Evolutionary conservation across 2,329 filamentous ascomycete genomes (phyloP).

Genomic region (Sporothrix protearum): DNA sequence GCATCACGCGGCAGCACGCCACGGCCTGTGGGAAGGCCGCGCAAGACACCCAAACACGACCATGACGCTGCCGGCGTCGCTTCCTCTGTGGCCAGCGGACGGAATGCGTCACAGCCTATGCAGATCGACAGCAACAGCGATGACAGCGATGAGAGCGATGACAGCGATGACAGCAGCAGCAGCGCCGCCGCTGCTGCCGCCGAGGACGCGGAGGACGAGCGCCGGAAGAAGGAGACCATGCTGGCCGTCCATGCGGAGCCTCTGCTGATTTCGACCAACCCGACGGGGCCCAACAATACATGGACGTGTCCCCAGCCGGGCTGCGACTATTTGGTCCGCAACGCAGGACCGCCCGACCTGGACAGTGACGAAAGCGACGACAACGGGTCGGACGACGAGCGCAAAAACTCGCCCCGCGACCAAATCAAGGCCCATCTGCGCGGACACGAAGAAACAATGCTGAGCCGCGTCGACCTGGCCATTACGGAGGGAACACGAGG

Average conservation of each 20-base stretch:
- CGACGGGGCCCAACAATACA: slow-evolving; percentile 57
- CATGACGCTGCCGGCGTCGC: not conserved
- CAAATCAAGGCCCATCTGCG: slow-evolving; percentile 60
- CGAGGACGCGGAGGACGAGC: slow-evolving; percentile 12
- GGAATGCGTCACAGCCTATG: not conserved
- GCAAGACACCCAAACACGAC: slow-evolving; percentile 3
- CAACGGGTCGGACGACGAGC: slow-evolving; percentile 6
- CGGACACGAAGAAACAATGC: slow-evolving; percentile 55
- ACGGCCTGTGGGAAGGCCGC: slow-evolving; percentile 8
- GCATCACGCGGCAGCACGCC: slow-evolving; percentile 6
- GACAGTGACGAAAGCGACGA: not conserved
- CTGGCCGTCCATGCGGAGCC: slow-evolving; percentile 48
- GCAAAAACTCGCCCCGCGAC: slow-evolving; percentile 39
- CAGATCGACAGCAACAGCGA: not conserved
- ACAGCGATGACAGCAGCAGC: not conserved
- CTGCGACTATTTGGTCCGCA: slow-evolving; percentile 61
- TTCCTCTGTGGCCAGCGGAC: not conserved
- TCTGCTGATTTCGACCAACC: slow-evolving; percentile 46
- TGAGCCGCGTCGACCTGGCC: slow-evolving; percentile 48
- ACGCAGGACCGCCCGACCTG: slow-evolving; percentile 10
- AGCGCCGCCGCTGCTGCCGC: slow-evolving; percentile 26
- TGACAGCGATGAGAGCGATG: too few species aligned
- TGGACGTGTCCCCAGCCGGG: slow-evolving; percentile 65
- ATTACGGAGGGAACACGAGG: slow-evolving; percentile 55
- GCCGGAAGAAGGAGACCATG: slow-evolving; percentile 22